These are phyloP conservation scores for Ceratobasidium papillatum DNA, from an alignment of 1,284 basidiomycete genomes.

Conservation along the genomic window DNA sequence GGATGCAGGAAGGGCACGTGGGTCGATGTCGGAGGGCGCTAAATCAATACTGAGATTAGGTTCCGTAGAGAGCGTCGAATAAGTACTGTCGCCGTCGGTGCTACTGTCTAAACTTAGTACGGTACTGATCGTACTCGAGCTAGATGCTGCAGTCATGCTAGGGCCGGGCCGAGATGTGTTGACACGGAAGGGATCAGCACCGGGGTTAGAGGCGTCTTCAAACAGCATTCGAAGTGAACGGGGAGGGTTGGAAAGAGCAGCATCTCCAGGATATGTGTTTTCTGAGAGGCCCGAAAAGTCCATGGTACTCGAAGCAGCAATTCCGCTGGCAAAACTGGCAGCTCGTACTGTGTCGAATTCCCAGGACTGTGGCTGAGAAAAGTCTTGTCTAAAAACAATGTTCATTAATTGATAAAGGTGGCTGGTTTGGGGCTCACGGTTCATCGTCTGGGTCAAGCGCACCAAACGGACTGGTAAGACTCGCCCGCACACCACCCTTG, in stretches of 20 bases:
- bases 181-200: conserved; percentile 33
- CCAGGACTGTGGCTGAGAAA: conserved; percentile 56
- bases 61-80: conserved; percentile 8
- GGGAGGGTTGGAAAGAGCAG: conserved; percentile 53
- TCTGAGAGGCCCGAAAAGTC: conserved; percentile 6
- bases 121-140: conserved; percentile 13
- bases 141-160: background rate
- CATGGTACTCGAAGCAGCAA: conserved; percentile 14
- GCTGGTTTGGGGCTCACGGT: conserved; percentile 39
- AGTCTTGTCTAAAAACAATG: conserved; percentile 12
- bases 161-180: conserved; percentile 1
- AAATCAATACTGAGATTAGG: conserved; percentile 21
- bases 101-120: conserved; percentile 20
- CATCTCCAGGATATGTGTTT: conserved; percentile 1
- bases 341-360: conserved; percentile 78
- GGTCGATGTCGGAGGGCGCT: background rate
- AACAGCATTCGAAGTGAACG: conserved; percentile 75
- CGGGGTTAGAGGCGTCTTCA: conserved; percentile 59
- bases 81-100: conserved; percentile 8
- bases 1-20: background rate
- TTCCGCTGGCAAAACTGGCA: background rate
- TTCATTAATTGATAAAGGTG: conserved; percentile 40
- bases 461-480: conserved; percentile 61
- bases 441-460: conserved; percentile 35
- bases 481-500: conserved; percentile 80